Evolutionary conservation across 345 rosid species (phyloP).

Genomic region (Carallia brachiata): DNA sequence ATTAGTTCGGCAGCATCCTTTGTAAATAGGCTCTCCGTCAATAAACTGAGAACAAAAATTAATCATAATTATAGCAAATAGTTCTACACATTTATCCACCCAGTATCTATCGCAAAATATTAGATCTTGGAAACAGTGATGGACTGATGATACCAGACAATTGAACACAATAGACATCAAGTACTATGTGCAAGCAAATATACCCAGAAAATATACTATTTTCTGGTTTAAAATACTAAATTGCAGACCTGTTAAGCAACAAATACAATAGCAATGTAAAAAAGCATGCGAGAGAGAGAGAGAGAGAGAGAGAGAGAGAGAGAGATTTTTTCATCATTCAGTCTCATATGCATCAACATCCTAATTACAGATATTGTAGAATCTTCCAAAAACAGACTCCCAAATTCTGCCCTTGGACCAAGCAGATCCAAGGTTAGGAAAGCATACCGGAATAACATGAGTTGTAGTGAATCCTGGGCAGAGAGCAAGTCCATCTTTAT

Average conservation of each 20-base stretch:
- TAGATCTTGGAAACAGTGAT: background rate
- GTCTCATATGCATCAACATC: background rate
- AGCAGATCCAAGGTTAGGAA: constrained; percentile 3
- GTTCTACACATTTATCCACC: too few species aligned
- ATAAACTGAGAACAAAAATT: constrained; percentile 55
- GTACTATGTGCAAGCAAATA: constrained; percentile 1
- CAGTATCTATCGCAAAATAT: too few species aligned
- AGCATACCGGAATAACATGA: constrained; percentile 79
- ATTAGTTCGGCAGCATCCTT: constrained; percentile 79
- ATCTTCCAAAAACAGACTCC: background rate
- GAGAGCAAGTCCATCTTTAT: constrained; percentile 79
- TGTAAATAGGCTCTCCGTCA: constrained; percentile 77
- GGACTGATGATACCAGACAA: background rate
- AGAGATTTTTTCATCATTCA: background rate
- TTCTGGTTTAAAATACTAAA: background rate
- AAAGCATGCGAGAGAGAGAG: background rate
- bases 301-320: background rate
- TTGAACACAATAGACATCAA: background rate
- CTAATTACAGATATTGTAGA: background rate
- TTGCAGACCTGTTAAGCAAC: background rate
- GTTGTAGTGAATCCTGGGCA: constrained; percentile 85
- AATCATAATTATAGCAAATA: background rate
- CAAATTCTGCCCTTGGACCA: background rate
- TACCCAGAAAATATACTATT: background rate
- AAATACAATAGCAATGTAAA: background rate